These are phyloP conservation scores for Millerozyma miso DNA, from an alignment of 805 yeast species.

Conservation along the genomic window DNA sequence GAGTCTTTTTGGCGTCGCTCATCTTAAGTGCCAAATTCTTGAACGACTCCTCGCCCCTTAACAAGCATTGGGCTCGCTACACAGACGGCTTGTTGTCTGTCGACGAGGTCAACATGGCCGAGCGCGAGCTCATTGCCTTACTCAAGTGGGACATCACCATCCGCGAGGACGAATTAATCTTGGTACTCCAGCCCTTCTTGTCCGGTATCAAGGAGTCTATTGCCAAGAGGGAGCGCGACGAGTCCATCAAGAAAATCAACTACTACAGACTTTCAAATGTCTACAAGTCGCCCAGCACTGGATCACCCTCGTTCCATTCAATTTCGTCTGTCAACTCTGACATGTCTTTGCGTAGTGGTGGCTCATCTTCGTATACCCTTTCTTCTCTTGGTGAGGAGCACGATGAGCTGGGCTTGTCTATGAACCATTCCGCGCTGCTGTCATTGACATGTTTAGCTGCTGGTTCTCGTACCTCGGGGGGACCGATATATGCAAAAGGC, in stretches of 20 bases:
- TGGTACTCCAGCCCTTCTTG: conserved; percentile 71
- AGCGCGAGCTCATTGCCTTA: conserved; percentile 76
- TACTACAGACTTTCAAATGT: conserved; percentile 29
- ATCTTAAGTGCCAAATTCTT: conserved; percentile 89
- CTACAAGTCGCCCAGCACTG: conserved; percentile 9
- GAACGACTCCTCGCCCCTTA: conserved; percentile 91
- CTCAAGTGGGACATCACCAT: conserved; percentile 84
- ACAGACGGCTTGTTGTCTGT: conserved; percentile 79
- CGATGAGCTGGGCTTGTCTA: background rate
- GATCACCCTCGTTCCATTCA: conserved; percentile 10
- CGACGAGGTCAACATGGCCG: conserved; percentile 84
- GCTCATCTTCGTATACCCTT: conserved; percentile 9
- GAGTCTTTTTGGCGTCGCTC: conserved; percentile 85
- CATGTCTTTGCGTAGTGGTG: conserved; percentile 15
- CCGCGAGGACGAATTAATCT: conserved; percentile 62
- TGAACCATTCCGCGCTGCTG: conserved; percentile 1
- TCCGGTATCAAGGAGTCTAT: conserved; percentile 62
- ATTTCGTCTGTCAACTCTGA: conserved; percentile 14
- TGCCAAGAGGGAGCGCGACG: conserved; percentile 20
- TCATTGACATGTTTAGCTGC: background rate
- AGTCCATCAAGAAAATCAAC: conserved; percentile 22
- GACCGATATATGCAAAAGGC: background rate
- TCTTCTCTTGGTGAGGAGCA: conserved; percentile 3
- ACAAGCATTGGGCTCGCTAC: conserved; percentile 93
- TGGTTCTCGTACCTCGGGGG: background rate